phyloP scores from a whole-genome alignment of 2,329 filamentous ascomycete genomes.

The Tolypocladium amazonense region DNA sequence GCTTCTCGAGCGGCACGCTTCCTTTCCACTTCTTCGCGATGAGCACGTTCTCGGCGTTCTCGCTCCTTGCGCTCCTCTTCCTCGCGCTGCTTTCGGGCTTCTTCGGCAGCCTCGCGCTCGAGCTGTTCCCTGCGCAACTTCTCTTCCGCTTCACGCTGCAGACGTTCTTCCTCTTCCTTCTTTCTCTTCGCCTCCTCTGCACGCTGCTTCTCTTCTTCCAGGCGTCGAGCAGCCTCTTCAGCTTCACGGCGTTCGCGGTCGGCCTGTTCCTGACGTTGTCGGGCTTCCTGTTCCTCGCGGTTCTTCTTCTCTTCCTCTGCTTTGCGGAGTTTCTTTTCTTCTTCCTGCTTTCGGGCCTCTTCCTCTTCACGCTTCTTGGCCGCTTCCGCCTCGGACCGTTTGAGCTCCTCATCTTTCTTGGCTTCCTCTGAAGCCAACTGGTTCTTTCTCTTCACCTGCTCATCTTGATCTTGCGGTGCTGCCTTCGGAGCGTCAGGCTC shows the following conservation, averaged over 20 bases:
- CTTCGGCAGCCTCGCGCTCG: constrained; percentile 36
- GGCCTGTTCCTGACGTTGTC: constrained; percentile 21
- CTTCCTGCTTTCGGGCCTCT: constrained; percentile 17
- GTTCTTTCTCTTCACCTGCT: constrained; percentile 17
- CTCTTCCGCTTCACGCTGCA: constrained; percentile 26
- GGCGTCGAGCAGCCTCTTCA: constrained; percentile 10
- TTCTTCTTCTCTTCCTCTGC: constrained; percentile 22
- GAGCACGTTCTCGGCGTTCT: constrained; percentile 32
- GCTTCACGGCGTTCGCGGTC: constrained; percentile 24
- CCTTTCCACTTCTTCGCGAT: constrained; percentile 35
- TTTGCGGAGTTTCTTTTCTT: constrained; percentile 21
- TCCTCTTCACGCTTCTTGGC: constrained; percentile 24
- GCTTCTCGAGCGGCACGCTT: constrained; percentile 40
- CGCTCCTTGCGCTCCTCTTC: constrained; percentile 40
- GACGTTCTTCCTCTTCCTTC: constrained; percentile 22
- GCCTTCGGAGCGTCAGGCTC: constrained; percentile 21
- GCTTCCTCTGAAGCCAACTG: constrained; percentile 22
- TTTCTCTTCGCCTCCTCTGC: constrained; percentile 23
- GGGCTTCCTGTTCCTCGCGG: constrained; percentile 24
- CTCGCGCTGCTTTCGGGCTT: constrained; percentile 38
- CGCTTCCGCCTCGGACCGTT: constrained; percentile 21
- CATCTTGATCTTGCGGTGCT: constrained; percentile 25
- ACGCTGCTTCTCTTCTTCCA: constrained; percentile 23
- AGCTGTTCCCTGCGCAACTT: constrained; percentile 30
- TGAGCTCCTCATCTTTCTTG: constrained; percentile 17